Evolutionary conservation across 169 alveolate species (phyloP).

Genomic region (Plasmodium berghei): DNA sequence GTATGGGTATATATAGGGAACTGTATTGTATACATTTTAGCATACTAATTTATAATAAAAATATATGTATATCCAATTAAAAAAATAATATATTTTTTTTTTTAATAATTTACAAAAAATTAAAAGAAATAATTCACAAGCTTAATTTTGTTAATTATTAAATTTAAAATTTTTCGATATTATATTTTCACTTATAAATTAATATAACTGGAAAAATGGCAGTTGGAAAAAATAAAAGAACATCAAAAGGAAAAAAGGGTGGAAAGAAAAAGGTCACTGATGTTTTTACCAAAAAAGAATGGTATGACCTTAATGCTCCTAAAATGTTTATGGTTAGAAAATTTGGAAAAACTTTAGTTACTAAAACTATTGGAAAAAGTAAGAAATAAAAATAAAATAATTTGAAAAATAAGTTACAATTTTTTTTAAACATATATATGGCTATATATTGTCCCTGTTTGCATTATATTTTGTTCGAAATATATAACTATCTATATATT

Average conservation of each 20-base stretch:
- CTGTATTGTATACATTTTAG: not conserved
- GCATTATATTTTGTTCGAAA: not conserved
- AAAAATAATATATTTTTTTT: too few species aligned
- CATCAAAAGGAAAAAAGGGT: constrained; percentile 97
- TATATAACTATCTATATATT: not conserved
- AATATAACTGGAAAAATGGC: constrained; percentile 89
- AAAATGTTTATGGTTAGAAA: constrained; percentile 93
- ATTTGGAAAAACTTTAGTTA: constrained; percentile 96
- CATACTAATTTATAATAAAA: not conserved
- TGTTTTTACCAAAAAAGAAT: constrained; percentile 97
- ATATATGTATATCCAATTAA: not conserved
- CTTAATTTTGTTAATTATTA: too few species aligned
- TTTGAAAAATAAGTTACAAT: constrained; percentile 33
- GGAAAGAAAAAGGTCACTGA: constrained; percentile 97
- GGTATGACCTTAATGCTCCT: constrained; percentile 97
- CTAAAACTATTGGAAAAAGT: constrained; percentile 95
- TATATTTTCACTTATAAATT: not conserved
- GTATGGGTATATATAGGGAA: not conserved
- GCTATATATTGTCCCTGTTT: too few species aligned
- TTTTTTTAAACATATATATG: constrained; percentile 1
- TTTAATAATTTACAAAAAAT: too few species aligned
- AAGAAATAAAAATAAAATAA: constrained; percentile 39
- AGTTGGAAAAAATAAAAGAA: constrained; percentile 96
- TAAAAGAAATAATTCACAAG: too few species aligned
- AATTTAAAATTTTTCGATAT: too few species aligned